Evolutionary conservation across 2,329 filamentous ascomycete genomes (phyloP), one percentile per base, ranked within the genome.

Genomic region (Chrysoporthe cubensis): DNA sequence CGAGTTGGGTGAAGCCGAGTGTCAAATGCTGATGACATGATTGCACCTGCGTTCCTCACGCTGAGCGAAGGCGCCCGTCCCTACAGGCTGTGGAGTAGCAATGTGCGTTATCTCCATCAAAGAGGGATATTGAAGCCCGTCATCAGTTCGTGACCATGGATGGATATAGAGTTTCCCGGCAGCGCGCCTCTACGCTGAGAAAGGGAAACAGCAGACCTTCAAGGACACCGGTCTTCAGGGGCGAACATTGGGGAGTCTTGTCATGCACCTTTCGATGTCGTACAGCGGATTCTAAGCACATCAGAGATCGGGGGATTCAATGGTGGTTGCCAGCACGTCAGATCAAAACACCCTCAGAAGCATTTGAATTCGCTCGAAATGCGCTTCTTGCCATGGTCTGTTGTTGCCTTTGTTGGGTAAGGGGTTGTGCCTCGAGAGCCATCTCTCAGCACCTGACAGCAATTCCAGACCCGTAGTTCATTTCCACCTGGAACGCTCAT

Each of bases 321-420:
- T 34, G 21, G 21, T 16, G 26, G 32, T 34, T 13, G 13, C 11
- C 2, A 32, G 11, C 3, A 21, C 14, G 4, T 14, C 2, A 54
- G 26, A 54, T 13, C 50, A 54, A 13, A 32, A 14, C 50, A 52
- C 21, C 7, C 21, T 54, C 26, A 16, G 3, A 7, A 11, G 32
- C 21, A 16, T 54, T 21, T 7, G 21, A 1, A 34, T 65, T 65
- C 40, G 32, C 42, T 58, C 40, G n/a, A 13, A 50, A 48, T 37
- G 32, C 57, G n/a, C 56, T 58, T 46, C 46, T 43, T 26, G 40
- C 54, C 61, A 37, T 63, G 16, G 34, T 65, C 43, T 62, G 58
- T 64, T 62, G 65, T 65, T 44, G 50, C 37, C 37, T 40, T 37
- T 54, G 62, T 26, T 43, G 44, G 48, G 61, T 63, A 26, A 52